Evolutionary conservation across 2,329 filamentous ascomycete genomes (phyloP), one percentile per base, ranked within the genome.

Genomic region (Aspergillus niger): DNA sequence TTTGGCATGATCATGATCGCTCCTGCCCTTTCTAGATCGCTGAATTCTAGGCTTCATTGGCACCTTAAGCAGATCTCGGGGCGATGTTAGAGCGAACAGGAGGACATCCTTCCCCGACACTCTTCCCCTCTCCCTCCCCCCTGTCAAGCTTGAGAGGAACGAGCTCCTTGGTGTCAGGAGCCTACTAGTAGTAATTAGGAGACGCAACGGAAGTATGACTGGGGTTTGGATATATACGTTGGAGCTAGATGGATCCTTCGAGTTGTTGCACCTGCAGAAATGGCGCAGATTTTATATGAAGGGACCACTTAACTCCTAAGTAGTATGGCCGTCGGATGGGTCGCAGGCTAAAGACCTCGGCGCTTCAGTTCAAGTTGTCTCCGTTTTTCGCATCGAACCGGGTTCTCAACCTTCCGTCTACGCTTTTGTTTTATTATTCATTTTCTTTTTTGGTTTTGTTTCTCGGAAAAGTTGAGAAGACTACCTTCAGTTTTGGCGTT

Each of bases 211-310:
- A 61, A 55, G 49, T 17, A 32, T 30, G 24, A 50, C 47, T 30
- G 24, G 22, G 44, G 44, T 26, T 49, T 49, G 50, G 28, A 54
- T 51, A 55, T 43, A 55, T 56, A 30, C 47, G 47, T 30, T 50
- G 30, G 59, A 47, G 43, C 47, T 51, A 61, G 50, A 50, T 15
- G 47, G 55, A 61, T 43, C 50, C 56, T 57, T 59, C 38, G 60
- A 60, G 41, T 10, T 52, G 57, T 54, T 66, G 64, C 64, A 68
- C 64, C 66, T 67, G 66, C 66, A 68, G 64, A 64, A 65, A 60
- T 65, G 63, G 66, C 61, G 66, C 62, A 68, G 55, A 63, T 58
- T 60, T 55, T 39, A 28, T 59, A 63, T 54, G 49, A 49, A 52
- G 51, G 58, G 52, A 55, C 39, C 52, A 55, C 52, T 50, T 30